Base-by-base conservation (phyloP, 2,329 filamentous ascomycete genomes). In the Fusarium poae region DNA sequence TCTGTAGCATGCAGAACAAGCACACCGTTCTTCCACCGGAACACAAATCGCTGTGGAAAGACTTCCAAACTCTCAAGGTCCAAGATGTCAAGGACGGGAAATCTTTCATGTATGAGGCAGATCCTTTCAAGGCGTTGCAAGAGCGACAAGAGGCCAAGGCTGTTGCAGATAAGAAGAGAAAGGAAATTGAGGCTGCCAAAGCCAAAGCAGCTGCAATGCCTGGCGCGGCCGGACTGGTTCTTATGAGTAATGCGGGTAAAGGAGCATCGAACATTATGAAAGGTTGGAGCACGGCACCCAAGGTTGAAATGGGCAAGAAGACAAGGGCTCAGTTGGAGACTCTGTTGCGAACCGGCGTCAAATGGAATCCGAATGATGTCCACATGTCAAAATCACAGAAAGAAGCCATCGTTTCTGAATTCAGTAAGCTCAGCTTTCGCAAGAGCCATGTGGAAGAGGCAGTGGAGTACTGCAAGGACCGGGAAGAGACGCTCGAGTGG, bases 1-100 rank as follows among this genome's bases (percentile, higher is more conserved):
- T 98, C 5, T 95, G 92, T 79, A 97, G 92, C 76, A 97, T 97
- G 90, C 94, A 94, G 80, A 98, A 98, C 77, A 88, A 97, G 74
- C 93, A 97, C 77, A 97, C 94, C 83, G 95, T 94, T 82, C 85
- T 99, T 69, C 96, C 96, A 25, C 96, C 96, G 0, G 92, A 92
- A 62, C 97, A 97, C 80, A 91, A 91, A 75, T 88, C 92, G 68
- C 82, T 97, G 42, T 99, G 96, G 96, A 97, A 97, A 77, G 90
- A 94, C 60, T 97, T 99, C 71, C 88, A 91, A 66, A 86, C 89
- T 6, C 82, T 98, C 67, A 98, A 97, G 80, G 88, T 88, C 68
- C 87, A 89, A 71, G 95, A 97, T 73, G 83, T 93, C 49, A 91
- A 90, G 75, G 90, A 92, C 42, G 94, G 87, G n/a, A 83, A 80